Base-by-base conservation (phyloP, 495 filamentous ascomycete genomes). In the Penicillium nucicola region DNA sequence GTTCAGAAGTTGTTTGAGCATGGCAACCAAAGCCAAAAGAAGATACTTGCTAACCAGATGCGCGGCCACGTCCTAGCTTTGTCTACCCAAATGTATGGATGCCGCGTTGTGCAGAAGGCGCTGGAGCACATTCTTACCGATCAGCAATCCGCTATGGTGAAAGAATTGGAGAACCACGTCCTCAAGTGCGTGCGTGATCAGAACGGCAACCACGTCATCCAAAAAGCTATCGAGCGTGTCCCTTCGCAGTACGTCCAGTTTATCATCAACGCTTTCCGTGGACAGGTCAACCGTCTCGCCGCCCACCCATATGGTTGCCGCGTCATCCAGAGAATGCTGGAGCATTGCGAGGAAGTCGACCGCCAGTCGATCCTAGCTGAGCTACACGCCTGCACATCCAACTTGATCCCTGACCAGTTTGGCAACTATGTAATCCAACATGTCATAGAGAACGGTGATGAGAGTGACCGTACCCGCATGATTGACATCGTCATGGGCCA, bases 1-100 rank as follows among this genome's bases (percentile, higher is more conserved):
- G 93, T 97, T 18, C 93, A 98, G 60, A 97, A 97, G 65, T 84
- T 97, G 53, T 97, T 97, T 56, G 92, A 97, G 69, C 90, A 97
- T 61, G 95, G 95, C 25, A 95, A 91, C 54, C 92, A 96, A 65
- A 77, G 83, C 6, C 95, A 97, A 66, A 98, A 98, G 70, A 90
- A 87, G 66, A 77, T 86, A 2, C 65, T 98, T 35, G 92, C 90
- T 4, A 82, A 83, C 42, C 79, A 85, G 57, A 97, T 98, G 91
- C 89, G 88, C 60, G 84, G 84, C 0, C 87, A 91, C 59, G 83
- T 97, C 10, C 68, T 88, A 34, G 77, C 81, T 20, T 69, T 98
- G 30, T 95, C 92, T 0, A 73, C 82, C 48, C 88, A 96, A 69
- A 95, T 92, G 85, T 97, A 97, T 65, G 91, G 89, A 42, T 98